A percentile compares a stretch with the other conserved stretches of the same genome.
Conservation (phyloP, 2,329 filamentous ascomycete species). For the Curvularia lunata region DNA sequence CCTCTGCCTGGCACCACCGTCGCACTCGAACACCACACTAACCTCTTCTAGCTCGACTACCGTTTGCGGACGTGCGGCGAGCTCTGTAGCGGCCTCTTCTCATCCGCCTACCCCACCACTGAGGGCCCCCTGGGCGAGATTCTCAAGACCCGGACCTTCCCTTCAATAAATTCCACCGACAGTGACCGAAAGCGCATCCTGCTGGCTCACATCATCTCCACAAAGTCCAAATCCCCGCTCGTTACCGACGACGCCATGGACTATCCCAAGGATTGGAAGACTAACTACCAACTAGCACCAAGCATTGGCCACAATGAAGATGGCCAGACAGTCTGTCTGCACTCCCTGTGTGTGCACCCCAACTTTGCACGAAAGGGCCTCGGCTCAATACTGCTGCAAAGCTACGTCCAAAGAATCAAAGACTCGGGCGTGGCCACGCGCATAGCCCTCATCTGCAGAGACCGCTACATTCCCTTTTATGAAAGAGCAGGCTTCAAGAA, state of each 20-base stretch:
- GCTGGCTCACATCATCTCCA: slow-evolving; percentile 78
- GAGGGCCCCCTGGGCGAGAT: slow-evolving; percentile 52
- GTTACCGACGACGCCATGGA: slow-evolving; percentile 81
- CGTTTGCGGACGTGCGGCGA: slow-evolving; percentile 76
- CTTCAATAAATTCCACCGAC: slow-evolving; percentile 65
- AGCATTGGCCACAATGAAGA: slow-evolving; percentile 71
- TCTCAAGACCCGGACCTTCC: slow-evolving; percentile 62
- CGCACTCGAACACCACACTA: slow-evolving; percentile 8
- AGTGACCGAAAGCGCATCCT: slow-evolving; percentile 68
- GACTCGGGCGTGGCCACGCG: slow-evolving; percentile 72
- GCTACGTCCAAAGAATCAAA: slow-evolving; percentile 78
- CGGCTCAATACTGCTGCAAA: slow-evolving; percentile 74
- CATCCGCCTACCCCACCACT: slow-evolving; percentile 65
- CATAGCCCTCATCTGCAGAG: slow-evolving; percentile 77
- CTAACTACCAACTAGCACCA: slow-evolving; percentile 44
- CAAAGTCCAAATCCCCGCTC: slow-evolving; percentile 66
- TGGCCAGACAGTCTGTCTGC: slow-evolving; percentile 78
- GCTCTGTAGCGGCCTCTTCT: slow-evolving; percentile 81
- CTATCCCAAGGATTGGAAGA: slow-evolving; percentile 71
- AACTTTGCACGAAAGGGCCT: slow-evolving; percentile 76
- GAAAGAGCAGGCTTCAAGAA: slow-evolving; percentile 74
- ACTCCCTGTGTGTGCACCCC: slow-evolving; percentile 81
- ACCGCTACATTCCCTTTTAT: slow-evolving; percentile 77
- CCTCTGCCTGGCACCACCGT: neutral
- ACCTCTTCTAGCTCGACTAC: slow-evolving; percentile 69